Evolutionary conservation across 805 yeast species (phyloP), one percentile per base, ranked within the genome.

Genomic region (Torulaspora quercuum): DNA sequence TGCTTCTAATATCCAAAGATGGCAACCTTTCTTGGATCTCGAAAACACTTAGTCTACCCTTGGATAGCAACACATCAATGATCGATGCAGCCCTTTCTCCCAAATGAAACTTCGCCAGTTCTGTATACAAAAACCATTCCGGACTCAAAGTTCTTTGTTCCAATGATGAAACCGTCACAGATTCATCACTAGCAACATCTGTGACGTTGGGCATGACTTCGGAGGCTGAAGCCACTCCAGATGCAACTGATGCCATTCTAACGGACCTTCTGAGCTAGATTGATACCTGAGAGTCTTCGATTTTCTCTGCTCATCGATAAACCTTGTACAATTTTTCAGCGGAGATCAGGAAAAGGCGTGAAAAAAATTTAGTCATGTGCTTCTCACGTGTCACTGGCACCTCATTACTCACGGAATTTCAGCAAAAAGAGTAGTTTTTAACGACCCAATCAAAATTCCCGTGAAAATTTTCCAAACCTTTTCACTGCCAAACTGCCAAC

Each of bases 11-110:
- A 1, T 80, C 72, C 32, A 82, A 55, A 6, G 64, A 60, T 2
- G 80, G 65, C 7, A 49, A 33, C 34, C 63, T 61, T 17, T 61
- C 55, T 27, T 71, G 57, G 14, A 88, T 48, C 32, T 83, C 87
- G 15, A 57, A 59, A 2, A 80, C 68, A 0, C 76, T 70, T 22
- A 80, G 63, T 42, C 92, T 69, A 9, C 95, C 94, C 46, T 80
- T 71, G 37, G 81, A 72, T 38, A 84, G 66, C 48, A 89, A 65
- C 2, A 72, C 52, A 1, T 83, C 71, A 11, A 80, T 69, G 10
- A 89, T 67, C 3, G 65, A 55, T 2, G 88, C 75, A 0, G 95
- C 89, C 30, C 78, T 72, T 50, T 81, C 85, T 9, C 97, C 97
- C 5, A 82, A 55, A 45, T 72, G 76, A 1, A 70, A 63, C 39